Evolutionary conservation across 1,139 yeast genomes (phyloP).

Genomic region (Kodamaea ohmeri): DNA sequence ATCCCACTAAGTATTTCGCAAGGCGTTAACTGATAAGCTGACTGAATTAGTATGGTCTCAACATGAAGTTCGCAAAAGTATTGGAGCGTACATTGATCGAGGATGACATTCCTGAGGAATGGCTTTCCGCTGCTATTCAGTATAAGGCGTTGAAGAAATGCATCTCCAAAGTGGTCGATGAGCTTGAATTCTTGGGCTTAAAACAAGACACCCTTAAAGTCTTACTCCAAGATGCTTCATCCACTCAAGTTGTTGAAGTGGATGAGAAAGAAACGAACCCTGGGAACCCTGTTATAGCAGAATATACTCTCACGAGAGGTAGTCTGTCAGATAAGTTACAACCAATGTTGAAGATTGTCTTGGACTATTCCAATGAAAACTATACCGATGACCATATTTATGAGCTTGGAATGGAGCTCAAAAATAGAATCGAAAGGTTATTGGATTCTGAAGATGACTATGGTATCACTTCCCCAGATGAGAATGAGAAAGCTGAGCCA

Average conservation of each 20-base stretch:
- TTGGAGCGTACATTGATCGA: conserved; percentile 60
- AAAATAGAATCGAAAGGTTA: conserved; percentile 31
- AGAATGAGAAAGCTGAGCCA: conserved; percentile 10
- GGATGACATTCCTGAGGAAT: conserved; percentile 63
- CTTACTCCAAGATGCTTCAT: conserved; percentile 33
- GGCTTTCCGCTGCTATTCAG: conserved; percentile 69
- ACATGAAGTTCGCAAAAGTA: conserved; percentile 73
- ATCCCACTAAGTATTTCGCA: not conserved
- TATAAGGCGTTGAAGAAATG: conserved; percentile 69
- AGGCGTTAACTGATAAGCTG: not conserved
- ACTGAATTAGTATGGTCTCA: conserved; percentile 7
- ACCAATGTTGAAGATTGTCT: conserved; percentile 39
- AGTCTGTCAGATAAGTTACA: conserved; percentile 22
- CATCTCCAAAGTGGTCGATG: conserved; percentile 60
- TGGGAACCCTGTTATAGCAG: conserved; percentile 42
- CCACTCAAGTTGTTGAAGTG: conserved; percentile 30
- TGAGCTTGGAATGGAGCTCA: conserved; percentile 32
- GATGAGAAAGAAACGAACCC: conserved; percentile 34
- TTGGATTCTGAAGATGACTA: conserved; percentile 19
- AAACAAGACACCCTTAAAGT: conserved; percentile 48
- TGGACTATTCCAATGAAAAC: conserved; percentile 33
- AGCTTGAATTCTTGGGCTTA: conserved; percentile 53
- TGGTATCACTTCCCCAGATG: conserved; percentile 10
- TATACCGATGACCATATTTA: conserved; percentile 38
- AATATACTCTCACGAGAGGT: conserved; percentile 37